phyloP scores from a whole-genome alignment of 306 rosid genomes.

The Lathyrus oleraceus region DNA sequence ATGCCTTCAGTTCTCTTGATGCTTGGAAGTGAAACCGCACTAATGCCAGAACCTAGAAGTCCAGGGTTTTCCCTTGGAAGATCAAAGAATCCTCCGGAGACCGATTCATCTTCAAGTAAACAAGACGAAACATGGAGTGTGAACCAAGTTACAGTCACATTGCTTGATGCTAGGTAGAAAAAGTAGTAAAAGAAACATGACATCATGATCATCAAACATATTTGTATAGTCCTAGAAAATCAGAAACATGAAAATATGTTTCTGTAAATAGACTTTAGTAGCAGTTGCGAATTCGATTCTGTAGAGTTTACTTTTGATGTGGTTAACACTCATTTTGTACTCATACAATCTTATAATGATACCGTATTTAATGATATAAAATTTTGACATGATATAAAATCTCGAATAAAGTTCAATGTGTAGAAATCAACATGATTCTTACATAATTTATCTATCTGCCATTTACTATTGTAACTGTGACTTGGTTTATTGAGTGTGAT shows the following conservation, averaged over 20 bases:
- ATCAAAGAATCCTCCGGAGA: constrained; percentile 42
- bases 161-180: constrained; percentile 63
- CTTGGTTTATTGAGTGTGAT: constrained; percentile 40
- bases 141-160: constrained; percentile 76
- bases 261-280: constrained; percentile 10
- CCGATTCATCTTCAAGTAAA: constrained; percentile 63
- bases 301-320: not conserved
- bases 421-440: not conserved
- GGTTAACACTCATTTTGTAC: not conserved
- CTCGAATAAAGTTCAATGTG: not conserved
- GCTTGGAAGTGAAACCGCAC: constrained; percentile 64
- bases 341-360: not conserved
- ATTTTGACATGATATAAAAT: not conserved
- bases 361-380: not conserved
- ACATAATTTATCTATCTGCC: constrained; percentile 2
- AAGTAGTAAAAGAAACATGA: constrained; percentile 40
- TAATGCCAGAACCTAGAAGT: constrained; percentile 61
- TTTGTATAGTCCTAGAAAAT: constrained; percentile 21
- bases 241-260: not conserved
- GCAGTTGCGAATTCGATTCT: not conserved
- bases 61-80: constrained; percentile 68
- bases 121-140: constrained; percentile 61
- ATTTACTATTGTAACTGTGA: constrained; percentile 16
- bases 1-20: constrained; percentile 63
- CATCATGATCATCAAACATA: constrained; percentile 25